Conservation (phyloP, 148 eudicot species). For the Rhododendron kiyosumense region DNA sequence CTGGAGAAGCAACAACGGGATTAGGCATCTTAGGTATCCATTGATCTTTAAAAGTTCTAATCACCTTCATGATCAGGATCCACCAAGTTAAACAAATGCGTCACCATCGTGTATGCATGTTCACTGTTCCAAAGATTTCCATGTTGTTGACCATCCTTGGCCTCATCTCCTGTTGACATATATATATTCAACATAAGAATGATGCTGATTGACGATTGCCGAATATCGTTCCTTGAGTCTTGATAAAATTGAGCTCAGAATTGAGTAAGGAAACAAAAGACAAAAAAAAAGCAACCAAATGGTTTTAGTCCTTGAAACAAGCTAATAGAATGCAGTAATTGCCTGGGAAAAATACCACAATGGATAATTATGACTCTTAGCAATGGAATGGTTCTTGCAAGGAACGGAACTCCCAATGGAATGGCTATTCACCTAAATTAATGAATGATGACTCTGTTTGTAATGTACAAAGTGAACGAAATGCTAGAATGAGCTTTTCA, state of each 20-base stretch:
- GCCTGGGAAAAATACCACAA: not conserved
- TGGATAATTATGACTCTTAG: not conserved
- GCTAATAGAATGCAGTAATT: not conserved
- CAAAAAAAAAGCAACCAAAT: not conserved
- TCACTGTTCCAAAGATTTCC: constrained; percentile 67
- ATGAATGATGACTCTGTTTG: not conserved
- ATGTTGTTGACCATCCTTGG: constrained; percentile 86
- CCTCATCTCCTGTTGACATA: constrained; percentile 47
- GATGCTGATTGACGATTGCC: not conserved
- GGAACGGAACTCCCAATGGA: not conserved
- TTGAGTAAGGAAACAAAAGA: not conserved
- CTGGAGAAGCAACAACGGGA: no score
- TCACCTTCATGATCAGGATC: constrained; percentile 58
- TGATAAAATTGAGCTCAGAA: not conserved
- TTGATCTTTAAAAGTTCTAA: constrained; percentile 1
- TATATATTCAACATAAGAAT: not conserved
- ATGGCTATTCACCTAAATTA: not conserved
- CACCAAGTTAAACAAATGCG: constrained; percentile 65
- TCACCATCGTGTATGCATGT: constrained; percentile 69
- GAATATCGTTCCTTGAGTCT: not conserved
- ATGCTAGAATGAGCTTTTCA: not conserved
- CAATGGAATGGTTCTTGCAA: not conserved
- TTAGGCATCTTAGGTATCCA: no score
- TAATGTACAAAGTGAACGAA: not conserved
- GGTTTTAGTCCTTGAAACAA: no score